Percentiles rank a stretch among this genome's conserved stretches.
Evolutionary conservation across 1,284 basidiomycete species (phyloP).

Genomic region (Pulveroboletus ridleyi): DNA sequence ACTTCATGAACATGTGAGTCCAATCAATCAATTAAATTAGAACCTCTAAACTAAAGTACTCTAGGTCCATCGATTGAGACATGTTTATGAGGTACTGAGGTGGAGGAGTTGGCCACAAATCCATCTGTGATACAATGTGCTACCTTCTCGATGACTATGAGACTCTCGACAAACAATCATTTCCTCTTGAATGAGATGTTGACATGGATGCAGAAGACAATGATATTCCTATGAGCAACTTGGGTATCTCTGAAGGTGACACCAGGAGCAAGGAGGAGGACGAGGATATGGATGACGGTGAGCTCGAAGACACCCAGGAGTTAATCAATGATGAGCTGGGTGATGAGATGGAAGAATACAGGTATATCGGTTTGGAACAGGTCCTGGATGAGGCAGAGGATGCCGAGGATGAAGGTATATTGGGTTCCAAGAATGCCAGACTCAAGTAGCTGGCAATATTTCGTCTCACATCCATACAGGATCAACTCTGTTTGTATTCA

Average conservation of each 20-base stretch:
- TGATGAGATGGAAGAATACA: slow-evolving; percentile 15
- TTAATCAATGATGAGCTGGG: neutral
- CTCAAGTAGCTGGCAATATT: too few species aligned
- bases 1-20: slow-evolving; percentile 1
- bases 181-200: neutral
- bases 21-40: too few species aligned
- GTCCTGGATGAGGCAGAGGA: too few species aligned
- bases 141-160: neutral
- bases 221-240: neutral
- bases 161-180: neutral
- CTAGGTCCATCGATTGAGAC: neutral
- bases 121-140: fast-evolving
- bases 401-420: too few species aligned
- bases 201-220: neutral
- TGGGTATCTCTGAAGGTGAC: neutral
- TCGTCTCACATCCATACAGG: too few species aligned
- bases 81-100: neutral
- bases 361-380: too few species aligned
- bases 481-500: too few species aligned
- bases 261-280: neutral
- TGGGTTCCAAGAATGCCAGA: too few species aligned
- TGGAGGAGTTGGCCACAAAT: neutral
- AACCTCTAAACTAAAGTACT: too few species aligned
- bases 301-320: neutral
- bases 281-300: neutral